Conservation (phyloP, 768 basidiomycete species). For the Russula sp. region DNA sequence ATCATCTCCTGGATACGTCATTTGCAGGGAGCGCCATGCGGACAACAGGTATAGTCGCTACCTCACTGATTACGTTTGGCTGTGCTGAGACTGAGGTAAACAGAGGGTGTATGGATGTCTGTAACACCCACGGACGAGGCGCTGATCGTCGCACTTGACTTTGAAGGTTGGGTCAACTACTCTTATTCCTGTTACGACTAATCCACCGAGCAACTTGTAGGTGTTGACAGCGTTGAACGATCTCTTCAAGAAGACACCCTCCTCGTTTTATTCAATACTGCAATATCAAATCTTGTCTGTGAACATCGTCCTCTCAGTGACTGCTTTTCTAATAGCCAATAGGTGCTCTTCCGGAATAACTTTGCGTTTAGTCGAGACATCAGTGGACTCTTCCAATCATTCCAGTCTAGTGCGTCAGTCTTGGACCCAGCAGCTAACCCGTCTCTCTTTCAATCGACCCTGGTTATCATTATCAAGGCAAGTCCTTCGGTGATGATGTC, state of each 20-base stretch:
- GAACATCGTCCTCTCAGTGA: not conserved
- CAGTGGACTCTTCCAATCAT: constrained; percentile 53
- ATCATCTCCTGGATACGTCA: constrained; percentile 57
- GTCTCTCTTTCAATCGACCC: constrained; percentile 49
- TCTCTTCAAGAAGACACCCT: constrained; percentile 59
- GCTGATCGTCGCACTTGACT: constrained; percentile 55
- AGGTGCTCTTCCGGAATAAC: constrained; percentile 63
- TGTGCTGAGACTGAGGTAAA: not conserved
- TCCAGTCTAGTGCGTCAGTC: constrained; percentile 51
- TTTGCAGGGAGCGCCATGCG: constrained; percentile 38
- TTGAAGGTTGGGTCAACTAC: constrained; percentile 41
- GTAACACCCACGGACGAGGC: constrained; percentile 52
- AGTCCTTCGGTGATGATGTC: not conserved
- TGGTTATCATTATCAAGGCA: constrained; percentile 61
- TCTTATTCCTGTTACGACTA: too few species aligned
- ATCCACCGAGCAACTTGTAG: constrained; percentile 25
- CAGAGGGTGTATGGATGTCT: constrained; percentile 62
- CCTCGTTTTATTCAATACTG: constrained; percentile 58
- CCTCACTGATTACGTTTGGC: not conserved
- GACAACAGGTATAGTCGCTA: constrained; percentile 39
- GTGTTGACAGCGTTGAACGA: constrained; percentile 58
- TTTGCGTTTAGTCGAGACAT: constrained; percentile 60
- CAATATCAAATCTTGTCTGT: constrained; percentile 53
- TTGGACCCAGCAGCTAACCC: constrained; percentile 56
- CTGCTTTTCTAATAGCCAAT: not conserved